Percentiles rank a stretch among this genome's conserved stretches.
Evolutionary conservation across 1,284 basidiomycete genomes (phyloP).

Genomic region (Ceratobasidium sp.): DNA sequence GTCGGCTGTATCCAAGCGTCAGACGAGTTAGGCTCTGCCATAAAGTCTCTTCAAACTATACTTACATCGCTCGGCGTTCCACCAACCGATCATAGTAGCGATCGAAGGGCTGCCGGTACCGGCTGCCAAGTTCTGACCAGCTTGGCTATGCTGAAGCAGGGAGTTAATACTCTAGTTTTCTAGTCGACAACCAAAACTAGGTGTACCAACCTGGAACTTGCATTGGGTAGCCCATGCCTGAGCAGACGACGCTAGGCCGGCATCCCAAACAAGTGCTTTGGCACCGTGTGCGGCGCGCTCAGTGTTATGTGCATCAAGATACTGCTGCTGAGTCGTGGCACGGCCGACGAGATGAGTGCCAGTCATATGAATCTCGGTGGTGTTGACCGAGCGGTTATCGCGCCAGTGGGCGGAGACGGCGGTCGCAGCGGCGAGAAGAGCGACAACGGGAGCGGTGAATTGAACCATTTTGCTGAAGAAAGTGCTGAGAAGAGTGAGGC

Average conservation of each 20-base stretch:
- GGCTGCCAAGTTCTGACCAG: constrained; percentile 70
- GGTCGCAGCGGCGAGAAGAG: constrained; percentile 10
- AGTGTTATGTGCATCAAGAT: constrained; percentile 64
- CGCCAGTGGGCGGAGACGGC: constrained; percentile 31
- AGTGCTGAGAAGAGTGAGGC: too few species aligned
- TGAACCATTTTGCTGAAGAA: constrained; percentile 11
- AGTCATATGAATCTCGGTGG: constrained; percentile 15
- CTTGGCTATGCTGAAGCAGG: constrained; percentile 60
- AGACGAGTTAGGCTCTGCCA: too few species aligned
- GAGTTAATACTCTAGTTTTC: not conserved
- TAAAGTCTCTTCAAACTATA: too few species aligned
- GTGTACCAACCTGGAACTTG: constrained; percentile 54
- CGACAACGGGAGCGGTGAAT: not conserved
- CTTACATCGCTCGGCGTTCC: constrained; percentile 45
- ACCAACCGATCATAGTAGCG: constrained; percentile 29
- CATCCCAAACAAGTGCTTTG: constrained; percentile 63
- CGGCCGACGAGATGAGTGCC: constrained; percentile 22
- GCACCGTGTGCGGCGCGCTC: constrained; percentile 63
- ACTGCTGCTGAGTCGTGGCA: constrained; percentile 21
- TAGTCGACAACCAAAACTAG: too few species aligned
- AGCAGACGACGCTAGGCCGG: constrained; percentile 62
- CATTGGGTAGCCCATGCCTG: constrained; percentile 66
- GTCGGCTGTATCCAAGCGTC: constrained; percentile 47
- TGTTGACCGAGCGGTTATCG: not conserved
- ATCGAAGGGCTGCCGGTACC: constrained; percentile 60